Base-by-base conservation (phyloP, 2,329 filamentous ascomycete genomes). In the Scedosporium minutisporum region DNA sequence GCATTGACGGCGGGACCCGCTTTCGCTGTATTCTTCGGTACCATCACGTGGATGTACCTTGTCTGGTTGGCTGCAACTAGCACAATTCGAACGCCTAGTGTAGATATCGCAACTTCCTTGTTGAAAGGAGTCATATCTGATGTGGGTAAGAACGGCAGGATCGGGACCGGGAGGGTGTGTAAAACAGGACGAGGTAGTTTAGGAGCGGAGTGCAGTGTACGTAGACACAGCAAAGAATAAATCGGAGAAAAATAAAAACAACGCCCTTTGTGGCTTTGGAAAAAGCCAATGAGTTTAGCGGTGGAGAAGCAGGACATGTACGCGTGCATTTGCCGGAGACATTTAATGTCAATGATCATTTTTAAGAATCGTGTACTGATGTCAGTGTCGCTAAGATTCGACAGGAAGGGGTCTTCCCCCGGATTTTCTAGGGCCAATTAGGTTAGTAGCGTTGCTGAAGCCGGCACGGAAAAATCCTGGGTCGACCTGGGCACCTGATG, bases 261-360 rank as follows among this genome's bases (percentile, higher is more conserved):
- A 33, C 33, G 33, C 33, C 33, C 3, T 12, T 33, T 10, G 23
- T n/a, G 27, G 55, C 21, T n/a, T 57, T 33, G 55, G 55, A 51
- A 51, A 48, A 14, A 51, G 16, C 21, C 46, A 51, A 51, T 51
- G 46, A 27, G 14, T 29, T 12, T n/a, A 27, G 55, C 55, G 55
- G 55, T 58, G 55, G 55, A 58, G 27, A 58, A 58, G 55, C 55
- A 58, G 29, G 55, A 27, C 18, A 58, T 58, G 55, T 38, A 33
- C 55, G 27, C n/a, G 25, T 58, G 55, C 55, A 58, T 58, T 33
- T 38, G 55, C 7, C 51, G 33, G 33, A 38, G 33, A 38, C 33
- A 38, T 38, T 38, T 38, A 38, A 38, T 38, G 33, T 38, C n/a
- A 55, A 27, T 23, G 21, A 27, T 14, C 12, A 55, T 23, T 27